Evolutionary conservation across 1,284 basidiomycete genomes (phyloP).

Genomic region (Puccinia horiana): DNA sequence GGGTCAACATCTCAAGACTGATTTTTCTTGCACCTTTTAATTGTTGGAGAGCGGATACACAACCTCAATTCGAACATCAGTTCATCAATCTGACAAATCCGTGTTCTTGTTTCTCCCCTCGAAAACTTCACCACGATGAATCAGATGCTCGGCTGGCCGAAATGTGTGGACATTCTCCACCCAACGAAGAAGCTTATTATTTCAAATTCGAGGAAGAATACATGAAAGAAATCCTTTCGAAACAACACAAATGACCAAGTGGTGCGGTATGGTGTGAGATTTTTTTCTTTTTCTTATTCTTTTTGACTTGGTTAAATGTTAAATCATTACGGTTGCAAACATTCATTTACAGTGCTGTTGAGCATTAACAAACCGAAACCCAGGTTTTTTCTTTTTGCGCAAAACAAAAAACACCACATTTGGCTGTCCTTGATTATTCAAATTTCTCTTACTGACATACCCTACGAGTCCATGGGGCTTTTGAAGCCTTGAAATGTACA

Average conservation of each 20-base stretch:
- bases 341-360: too few species aligned
- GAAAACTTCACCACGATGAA: background rate
- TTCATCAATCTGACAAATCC: background rate
- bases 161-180: conserved; percentile 33
- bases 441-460: too few species aligned
- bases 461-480: too few species aligned
- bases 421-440: background rate
- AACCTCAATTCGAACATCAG: background rate
- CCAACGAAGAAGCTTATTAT: conserved; percentile 34
- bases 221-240: background rate
- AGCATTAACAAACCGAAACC: too few species aligned
- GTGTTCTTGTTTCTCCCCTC: background rate
- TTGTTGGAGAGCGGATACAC: background rate
- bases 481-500: too few species aligned
- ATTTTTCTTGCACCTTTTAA: background rate
- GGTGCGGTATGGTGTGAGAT: background rate
- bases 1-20: conserved; percentile 36
- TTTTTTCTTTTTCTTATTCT: background rate
- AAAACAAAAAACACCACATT: too few species aligned
- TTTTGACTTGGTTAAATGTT: too few species aligned
- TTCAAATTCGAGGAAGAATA: conserved; percentile 29
- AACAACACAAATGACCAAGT: background rate
- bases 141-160: conserved; percentile 27
- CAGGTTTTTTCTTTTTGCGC: too few species aligned
- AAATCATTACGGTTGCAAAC: too few species aligned